Base-by-base conservation (phyloP, 768 basidiomycete genomes). In the Sarcodon sp. region DNA sequence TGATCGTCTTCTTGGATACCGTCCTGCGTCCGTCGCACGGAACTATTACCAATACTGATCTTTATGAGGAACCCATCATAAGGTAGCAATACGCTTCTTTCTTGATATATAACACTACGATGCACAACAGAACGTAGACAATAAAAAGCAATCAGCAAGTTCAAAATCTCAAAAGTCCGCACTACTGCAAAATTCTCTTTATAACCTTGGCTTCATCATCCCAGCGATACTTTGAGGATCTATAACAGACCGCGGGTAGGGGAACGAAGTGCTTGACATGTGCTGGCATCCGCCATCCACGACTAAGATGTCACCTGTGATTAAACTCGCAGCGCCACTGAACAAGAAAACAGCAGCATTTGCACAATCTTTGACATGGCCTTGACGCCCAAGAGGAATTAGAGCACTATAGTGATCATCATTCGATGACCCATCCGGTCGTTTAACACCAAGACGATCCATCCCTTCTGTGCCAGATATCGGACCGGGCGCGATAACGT, bases 401-500 rank as follows among this genome's bases (percentile, higher is more conserved):
- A 10, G 21, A 9, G 64, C 6, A 15, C 27, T 27, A 13, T 8
- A 4, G 38, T n/a, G 9, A 4, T 8, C 16, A 8, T 27, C 39
- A 41, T 47, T 57, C 53, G 38, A 48, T 43, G 35, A 34, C 32
- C 44, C 46, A 31, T 48, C 53, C 15, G 47, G 44, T 35, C 47
- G 48, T 47, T 51, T 55, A 16, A 61, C 52, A 35, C 50, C 57
- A 46, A 87, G 72, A n/a, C 83, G 78, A 51, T 73, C 68, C 63
- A 73, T 67, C 47, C 83, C 84, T 61, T 86, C 89, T 1, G 94
- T 96, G 8, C 71, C 78, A 4, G 58, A 74, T 49, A 94, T 93
- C 6, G 87, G 81, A 3, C 92, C 86, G 4, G 89, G 88, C 3
- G 87, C 74, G 55, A 91, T 80, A 43, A 87, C 79, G 56, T 90